A percentile compares a stretch with the other conserved stretches of the same genome.
Conservation (phyloP, 352 stramenopile species). For the Globisporangium middletonii region DNA sequence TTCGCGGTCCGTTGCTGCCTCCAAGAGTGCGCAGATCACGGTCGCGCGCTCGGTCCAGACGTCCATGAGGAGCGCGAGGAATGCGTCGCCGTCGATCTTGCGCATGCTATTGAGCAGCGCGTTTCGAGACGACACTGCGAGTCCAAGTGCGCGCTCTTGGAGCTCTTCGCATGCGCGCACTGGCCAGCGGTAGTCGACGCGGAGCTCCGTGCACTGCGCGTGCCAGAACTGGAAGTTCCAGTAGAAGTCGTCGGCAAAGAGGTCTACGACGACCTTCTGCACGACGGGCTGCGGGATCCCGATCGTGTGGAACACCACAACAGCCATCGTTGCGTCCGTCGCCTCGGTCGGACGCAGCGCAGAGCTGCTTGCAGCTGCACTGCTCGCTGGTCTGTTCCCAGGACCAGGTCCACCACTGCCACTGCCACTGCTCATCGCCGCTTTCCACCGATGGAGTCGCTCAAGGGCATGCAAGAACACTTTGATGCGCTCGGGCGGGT, state of each 20-base stretch:
- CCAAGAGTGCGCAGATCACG: slow-evolving; percentile 36
- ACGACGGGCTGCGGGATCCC: slow-evolving; percentile 50
- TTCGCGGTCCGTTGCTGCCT: slow-evolving; percentile 53
- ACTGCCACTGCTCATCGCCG: slow-evolving; percentile 5
- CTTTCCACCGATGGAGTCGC: slow-evolving; percentile 54
- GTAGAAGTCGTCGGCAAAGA: slow-evolving; percentile 72
- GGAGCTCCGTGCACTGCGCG: slow-evolving; percentile 49
- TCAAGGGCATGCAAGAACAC: slow-evolving; percentile 65
- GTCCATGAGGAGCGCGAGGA: slow-evolving; percentile 58
- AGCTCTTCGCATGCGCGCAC: slow-evolving; percentile 39
- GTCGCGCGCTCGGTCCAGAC: slow-evolving; percentile 57
- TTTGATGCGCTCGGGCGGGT: slow-evolving; percentile 60
- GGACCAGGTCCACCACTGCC: slow-evolving; percentile 2
- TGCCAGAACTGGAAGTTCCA: slow-evolving; percentile 80
- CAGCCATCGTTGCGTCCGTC: slow-evolving; percentile 19
- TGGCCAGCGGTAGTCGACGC: slow-evolving; percentile 49
- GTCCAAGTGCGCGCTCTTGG: slow-evolving; percentile 41
- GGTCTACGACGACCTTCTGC: slow-evolving; percentile 46
- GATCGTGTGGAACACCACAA: slow-evolving; percentile 72
- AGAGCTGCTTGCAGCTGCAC: not conserved
- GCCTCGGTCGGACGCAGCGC: not conserved
- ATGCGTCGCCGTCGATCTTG: slow-evolving; percentile 76
- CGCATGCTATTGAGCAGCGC: slow-evolving; percentile 39
- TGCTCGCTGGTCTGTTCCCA: not conserved
- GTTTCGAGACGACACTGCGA: slow-evolving; percentile 45